Percentiles rank a stretch among this genome's conserved stretches.
Conservation (phyloP, 2,329 filamentous ascomycete genomes). For the Stagonosporopsis cucurbitacearum region DNA sequence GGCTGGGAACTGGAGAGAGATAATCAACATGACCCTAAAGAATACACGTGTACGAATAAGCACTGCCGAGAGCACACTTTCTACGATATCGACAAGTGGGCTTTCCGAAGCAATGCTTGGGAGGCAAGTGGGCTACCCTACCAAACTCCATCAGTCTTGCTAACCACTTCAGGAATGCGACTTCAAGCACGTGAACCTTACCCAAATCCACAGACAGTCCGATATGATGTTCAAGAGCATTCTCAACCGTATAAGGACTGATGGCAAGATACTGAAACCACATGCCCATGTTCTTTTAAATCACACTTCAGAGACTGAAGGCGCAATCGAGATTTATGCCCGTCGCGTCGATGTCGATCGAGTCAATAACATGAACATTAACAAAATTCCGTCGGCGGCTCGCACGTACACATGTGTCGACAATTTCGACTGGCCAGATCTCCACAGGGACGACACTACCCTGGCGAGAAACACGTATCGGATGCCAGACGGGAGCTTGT, state of each 20-base stretch:
- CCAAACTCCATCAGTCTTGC: background rate
- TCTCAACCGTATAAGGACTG: conserved; percentile 61
- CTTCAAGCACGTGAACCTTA: conserved; percentile 62
- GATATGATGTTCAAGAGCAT: conserved; percentile 62
- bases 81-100: conserved; percentile 63
- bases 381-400: conserved; percentile 32
- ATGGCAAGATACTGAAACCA: conserved; percentile 48
- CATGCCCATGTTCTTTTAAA: conserved; percentile 43
- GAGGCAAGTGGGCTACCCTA: conserved; percentile 23
- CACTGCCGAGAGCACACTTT: conserved; percentile 47
- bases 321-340: conserved; percentile 56
- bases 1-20: conserved; percentile 45
- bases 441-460: conserved; percentile 31
- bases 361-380: conserved; percentile 45
- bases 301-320: conserved; percentile 51
- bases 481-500: conserved; percentile 22
- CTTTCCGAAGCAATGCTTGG: conserved; percentile 65
- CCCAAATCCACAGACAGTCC: conserved; percentile 63
- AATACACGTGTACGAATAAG: conserved; percentile 29
- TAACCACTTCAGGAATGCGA: conserved; percentile 50
- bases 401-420: conserved; percentile 49
- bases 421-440: conserved; percentile 49
- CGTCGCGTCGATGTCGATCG: conserved; percentile 46
- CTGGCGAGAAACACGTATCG: conserved; percentile 18
- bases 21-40: conserved; percentile 6